Base-by-base conservation (phyloP, 2,329 filamentous ascomycete genomes). In the Coniochaeta ligniaria region DNA sequence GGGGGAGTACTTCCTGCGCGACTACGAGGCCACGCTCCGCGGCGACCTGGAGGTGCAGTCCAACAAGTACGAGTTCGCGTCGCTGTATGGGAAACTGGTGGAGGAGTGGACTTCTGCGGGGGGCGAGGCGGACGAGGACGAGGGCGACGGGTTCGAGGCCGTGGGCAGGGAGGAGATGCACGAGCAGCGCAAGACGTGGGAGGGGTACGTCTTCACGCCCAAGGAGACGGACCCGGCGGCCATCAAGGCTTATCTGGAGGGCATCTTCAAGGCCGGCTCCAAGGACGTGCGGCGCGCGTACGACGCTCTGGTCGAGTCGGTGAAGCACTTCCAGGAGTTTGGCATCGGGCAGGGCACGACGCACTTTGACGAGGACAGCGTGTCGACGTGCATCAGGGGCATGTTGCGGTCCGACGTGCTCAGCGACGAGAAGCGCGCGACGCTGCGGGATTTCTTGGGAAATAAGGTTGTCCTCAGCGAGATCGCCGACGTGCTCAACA, bases 31-130 rank as follows among this genome's bases (percentile, higher is more conserved):
- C 16, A 72, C 75, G 26, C 66, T 87, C n/a, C 71, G 76, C 36
- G 69, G 75, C 28, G 76, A 79, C 36, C 64, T 87, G 6, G 68
- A 75, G 16, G 73, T 78, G n/a, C 75, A 83, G 64, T 76, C 76
- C n/a, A 74, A 78, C 57, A 83, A 80, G 61, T 80, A 84, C 64
- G 75, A 82, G 20, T 82, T 84, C 66, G 83, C 83, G 0, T 74
- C 76, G 7, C 74, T 87, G 35, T 86, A 86, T 67, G 79, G 80
- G 20, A 70, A 78, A 43, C 69, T 87, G 26, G 79, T 84, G 14
- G 80, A 75, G 0, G 82, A 85, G 64, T 84, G 81, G 78, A 70
- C 85, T 57, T 71, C 73, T 1, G 28, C 9, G 5, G 68, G 72
- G 12, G 70, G 74, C 1, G 67, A 72, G 6, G 70, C 68, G 2